Conservation (phyloP, 2,329 filamentous ascomycete genomes). For the Cytospora chrysosperma region DNA sequence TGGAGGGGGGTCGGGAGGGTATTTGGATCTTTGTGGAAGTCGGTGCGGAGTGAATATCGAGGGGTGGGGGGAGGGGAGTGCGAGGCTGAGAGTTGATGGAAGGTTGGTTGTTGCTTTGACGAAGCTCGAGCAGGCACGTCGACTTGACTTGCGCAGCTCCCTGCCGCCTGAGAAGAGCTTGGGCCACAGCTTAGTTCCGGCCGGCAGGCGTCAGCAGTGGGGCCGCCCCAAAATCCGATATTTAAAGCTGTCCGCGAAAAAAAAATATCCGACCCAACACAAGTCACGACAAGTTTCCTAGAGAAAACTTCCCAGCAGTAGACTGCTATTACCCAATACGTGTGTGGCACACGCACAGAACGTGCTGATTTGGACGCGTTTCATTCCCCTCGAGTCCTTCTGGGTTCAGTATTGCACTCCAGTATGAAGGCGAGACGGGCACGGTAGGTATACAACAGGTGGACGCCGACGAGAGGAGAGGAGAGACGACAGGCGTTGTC, state of each 20-base stretch:
- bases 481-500: background rate
- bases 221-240: background rate
- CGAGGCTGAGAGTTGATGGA: conserved; percentile 7
- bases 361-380: background rate
- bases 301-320: background rate
- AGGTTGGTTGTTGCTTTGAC: conserved; percentile 4
- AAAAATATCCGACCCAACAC: background rate
- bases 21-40: background rate
- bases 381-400: background rate
- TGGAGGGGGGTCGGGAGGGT: too few relatives aligned
- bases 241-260: background rate
- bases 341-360: background rate
- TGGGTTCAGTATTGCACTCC: background rate
- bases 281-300: background rate
- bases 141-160: background rate
- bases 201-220: background rate
- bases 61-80: background rate
- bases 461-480: background rate
- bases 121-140: conserved; percentile 26
- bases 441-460: background rate
- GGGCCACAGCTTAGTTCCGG: background rate
- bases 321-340: background rate
- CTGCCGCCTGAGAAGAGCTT: background rate
- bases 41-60: background rate
- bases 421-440: background rate